A percentile compares a stretch with the other conserved stretches of the same genome.
These are phyloP conservation scores for Aschersonia sp. DNA, from an alignment of 2,329 filamentous ascomycete genomes.

Conservation along the genomic window DNA sequence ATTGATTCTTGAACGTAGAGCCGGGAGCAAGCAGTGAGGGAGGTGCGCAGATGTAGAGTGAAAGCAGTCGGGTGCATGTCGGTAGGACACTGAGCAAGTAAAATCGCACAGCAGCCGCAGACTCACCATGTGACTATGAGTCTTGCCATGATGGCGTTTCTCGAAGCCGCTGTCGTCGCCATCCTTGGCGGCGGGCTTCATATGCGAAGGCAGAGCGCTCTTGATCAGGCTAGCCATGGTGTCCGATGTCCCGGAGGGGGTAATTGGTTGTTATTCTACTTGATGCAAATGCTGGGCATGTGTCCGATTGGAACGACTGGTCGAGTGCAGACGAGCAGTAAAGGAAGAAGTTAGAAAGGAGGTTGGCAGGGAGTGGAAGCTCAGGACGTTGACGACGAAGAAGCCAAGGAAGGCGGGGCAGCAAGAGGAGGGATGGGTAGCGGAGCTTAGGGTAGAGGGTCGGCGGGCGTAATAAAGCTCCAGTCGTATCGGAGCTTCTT, in stretches of 20 bases:
- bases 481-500: not conserved
- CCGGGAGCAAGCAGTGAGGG: not conserved
- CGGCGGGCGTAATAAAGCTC: not conserved
- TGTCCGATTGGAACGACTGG: not conserved
- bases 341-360: not conserved
- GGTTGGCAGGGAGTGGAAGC: not conserved
- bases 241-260: conserved; percentile 4
- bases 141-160: conserved; percentile 68
- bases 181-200: conserved; percentile 46
- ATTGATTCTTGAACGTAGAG: too few species aligned
- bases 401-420: conserved; percentile 4
- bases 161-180: conserved; percentile 35
- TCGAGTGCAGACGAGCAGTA: not conserved
- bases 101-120: not conserved
- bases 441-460: not conserved
- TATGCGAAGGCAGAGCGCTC: conserved; percentile 69
- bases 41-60: not conserved
- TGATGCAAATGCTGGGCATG: not conserved
- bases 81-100: not conserved
- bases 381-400: conserved; percentile 1
- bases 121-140: conserved; percentile 74
- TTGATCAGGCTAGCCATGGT: conserved; percentile 58
- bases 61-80: not conserved
- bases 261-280: not conserved
- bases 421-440: not conserved